Evolutionary conservation across 2,329 filamentous ascomycete species (phyloP).

Genomic region (Colletotrichum tofieldiae): DNA sequence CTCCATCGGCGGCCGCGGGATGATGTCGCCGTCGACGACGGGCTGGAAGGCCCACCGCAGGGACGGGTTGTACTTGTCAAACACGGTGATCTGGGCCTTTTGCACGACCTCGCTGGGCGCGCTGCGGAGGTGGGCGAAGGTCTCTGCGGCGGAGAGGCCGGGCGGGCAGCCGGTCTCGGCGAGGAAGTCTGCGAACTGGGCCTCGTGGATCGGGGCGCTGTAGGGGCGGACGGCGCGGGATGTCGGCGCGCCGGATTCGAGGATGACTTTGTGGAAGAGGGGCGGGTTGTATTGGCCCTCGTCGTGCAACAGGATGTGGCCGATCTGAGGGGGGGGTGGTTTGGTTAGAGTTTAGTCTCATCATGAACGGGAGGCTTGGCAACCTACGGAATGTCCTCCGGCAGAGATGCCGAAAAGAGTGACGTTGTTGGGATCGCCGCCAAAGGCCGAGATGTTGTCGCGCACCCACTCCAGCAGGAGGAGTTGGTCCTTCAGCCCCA

Average conservation of each 20-base stretch:
- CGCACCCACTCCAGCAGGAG: conserved; percentile 74
- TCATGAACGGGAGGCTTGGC: neutral
- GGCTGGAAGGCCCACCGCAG: conserved; percentile 79
- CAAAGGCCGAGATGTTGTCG: conserved; percentile 72
- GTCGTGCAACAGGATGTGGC: conserved; percentile 73
- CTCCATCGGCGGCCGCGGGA: conserved; percentile 70
- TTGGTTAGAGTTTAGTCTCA: conserved; percentile 10
- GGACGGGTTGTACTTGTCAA: conserved; percentile 57
- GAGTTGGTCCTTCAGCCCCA: conserved; percentile 76
- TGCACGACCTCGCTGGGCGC: conserved; percentile 57
- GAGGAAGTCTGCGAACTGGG: conserved; percentile 71
- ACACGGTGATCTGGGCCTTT: conserved; percentile 61
- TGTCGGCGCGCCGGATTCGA: conserved; percentile 71
- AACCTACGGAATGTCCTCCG: conserved; percentile 71
- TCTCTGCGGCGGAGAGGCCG: conserved; percentile 59
- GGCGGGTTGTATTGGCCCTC: conserved; percentile 53
- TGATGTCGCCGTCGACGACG: conserved; percentile 74
- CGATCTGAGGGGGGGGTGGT: conserved; percentile 62
- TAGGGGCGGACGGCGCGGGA: conserved; percentile 68
- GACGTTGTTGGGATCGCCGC: conserved; percentile 71
- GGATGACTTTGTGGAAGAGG: conserved; percentile 68
- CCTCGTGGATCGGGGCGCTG: conserved; percentile 70
- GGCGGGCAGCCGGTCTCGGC: conserved; percentile 64
- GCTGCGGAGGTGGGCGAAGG: conserved; percentile 68
- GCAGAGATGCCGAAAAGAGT: conserved; percentile 75